phyloP scores from a whole-genome alignment of 441 rosid genomes.

The Manihot esculenta region DNA sequence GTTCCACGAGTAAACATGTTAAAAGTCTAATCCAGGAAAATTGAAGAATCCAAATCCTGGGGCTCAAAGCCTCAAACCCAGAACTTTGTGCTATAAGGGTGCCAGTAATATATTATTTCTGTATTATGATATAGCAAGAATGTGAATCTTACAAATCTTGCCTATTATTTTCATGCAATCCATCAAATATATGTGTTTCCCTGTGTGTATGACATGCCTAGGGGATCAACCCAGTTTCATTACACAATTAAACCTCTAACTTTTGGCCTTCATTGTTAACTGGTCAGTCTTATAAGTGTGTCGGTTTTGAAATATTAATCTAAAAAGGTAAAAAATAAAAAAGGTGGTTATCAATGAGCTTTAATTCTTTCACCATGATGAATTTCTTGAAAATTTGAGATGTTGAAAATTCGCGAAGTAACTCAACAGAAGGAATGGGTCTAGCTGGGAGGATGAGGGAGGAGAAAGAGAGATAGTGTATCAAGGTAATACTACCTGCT shows the following conservation, averaged over 20 bases:
- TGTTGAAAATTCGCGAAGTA: not conserved
- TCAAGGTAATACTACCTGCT: conserved; percentile 52
- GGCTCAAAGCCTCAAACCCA: not conserved
- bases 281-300: not conserved
- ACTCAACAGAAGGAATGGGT: not conserved
- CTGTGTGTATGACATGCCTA: not conserved
- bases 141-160: not conserved
- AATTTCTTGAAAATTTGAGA: not conserved
- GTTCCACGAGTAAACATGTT: not conserved
- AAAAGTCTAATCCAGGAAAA: not conserved
- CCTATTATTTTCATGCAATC: not conserved
- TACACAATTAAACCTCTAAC: not conserved
- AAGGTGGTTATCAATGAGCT: not conserved
- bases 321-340: not conserved
- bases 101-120: not conserved
- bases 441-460: no score
- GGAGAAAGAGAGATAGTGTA: not conserved
- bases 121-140: not conserved
- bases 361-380: not conserved
- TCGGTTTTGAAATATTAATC: not conserved
- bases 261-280: not conserved
- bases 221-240: not conserved
- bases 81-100: not conserved
- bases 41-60: not conserved
- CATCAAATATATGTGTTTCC: not conserved